Conservation (phyloP, 805 yeast species). For the Cyberlindnera suaveolens region DNA sequence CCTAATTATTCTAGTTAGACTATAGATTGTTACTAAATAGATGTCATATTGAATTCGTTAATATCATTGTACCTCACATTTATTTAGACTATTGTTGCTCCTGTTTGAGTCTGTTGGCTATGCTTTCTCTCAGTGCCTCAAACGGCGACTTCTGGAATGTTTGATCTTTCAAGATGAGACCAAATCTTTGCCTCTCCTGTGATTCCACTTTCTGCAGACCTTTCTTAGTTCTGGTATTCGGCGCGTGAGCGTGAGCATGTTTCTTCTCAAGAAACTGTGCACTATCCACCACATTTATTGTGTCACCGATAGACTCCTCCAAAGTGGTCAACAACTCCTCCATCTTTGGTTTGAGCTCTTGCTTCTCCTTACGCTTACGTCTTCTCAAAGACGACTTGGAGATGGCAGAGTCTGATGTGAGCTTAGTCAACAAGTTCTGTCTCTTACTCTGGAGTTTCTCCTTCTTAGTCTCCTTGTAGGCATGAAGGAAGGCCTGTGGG, state of each 20-base stretch:
- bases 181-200: conserved; percentile 55
- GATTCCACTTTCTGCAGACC: conserved; percentile 50
- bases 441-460: conserved; percentile 41
- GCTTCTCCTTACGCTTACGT: conserved; percentile 56
- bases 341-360: conserved; percentile 62
- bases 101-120: conserved; percentile 20
- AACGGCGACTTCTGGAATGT: conserved; percentile 58
- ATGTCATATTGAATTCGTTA: neutral
- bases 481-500: conserved; percentile 44
- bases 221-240: conserved; percentile 48
- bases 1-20: conserved; percentile 13
- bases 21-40: neutral
- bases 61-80: neutral
- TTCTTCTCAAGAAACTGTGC: conserved; percentile 12
- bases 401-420: conserved; percentile 35
- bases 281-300: conserved; percentile 17
- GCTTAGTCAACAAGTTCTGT: conserved; percentile 32
- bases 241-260: conserved; percentile 39
- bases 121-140: conserved; percentile 56
- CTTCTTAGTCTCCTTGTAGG: conserved; percentile 45
- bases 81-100: neutral
- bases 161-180: conserved; percentile 46
- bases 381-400: conserved; percentile 63
- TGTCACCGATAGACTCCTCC: conserved; percentile 21
- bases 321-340: conserved; percentile 53